phyloP scores from a whole-genome alignment of 2,329 filamentous ascomycete species.

The Diaporthe ampelina region DNA sequence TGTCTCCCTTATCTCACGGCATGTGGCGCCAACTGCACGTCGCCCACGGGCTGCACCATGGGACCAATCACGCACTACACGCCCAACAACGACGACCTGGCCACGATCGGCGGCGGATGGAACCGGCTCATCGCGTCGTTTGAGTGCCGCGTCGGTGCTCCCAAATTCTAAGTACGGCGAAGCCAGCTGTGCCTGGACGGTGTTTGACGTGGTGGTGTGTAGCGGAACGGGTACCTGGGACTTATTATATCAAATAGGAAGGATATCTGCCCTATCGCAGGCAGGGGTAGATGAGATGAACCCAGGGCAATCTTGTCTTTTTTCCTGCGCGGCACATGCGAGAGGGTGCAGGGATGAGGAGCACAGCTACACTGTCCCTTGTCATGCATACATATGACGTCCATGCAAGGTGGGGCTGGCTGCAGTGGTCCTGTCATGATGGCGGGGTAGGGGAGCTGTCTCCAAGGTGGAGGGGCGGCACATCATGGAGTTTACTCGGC shows the following conservation, averaged over 20 bases:
- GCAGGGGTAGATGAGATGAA: not conserved
- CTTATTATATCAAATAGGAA: not conserved
- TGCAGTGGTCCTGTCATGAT: constrained; percentile 12
- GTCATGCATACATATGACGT: constrained; percentile 34
- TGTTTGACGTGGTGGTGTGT: not conserved
- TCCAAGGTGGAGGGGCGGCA: not conserved
- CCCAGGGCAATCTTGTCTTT: not conserved
- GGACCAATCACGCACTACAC: constrained; percentile 62
- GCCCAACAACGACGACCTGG: constrained; percentile 62
- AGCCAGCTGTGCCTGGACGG: not conserved
- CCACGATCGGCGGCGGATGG: constrained; percentile 57
- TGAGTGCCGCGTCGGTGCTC: constrained; percentile 48
- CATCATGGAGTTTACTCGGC: constrained; percentile 43
- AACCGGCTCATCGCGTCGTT: constrained; percentile 55
- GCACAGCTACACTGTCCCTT: constrained; percentile 5
- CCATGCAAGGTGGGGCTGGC: constrained; percentile 14
- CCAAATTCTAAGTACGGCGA: not conserved
- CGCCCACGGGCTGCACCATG: constrained; percentile 66
- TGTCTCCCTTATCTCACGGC: constrained; percentile 60
- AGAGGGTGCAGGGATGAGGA: constrained; percentile 13
- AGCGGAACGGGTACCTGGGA: not conserved
- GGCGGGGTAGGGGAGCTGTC: constrained; percentile 32
- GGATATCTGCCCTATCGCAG: not conserved
- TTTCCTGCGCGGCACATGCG: not conserved
- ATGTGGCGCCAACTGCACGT: constrained; percentile 62